Evolutionary conservation across 2,329 filamentous ascomycete genomes (phyloP), one percentile per base, ranked within the genome.

Genomic region (Lojkania enalia): DNA sequence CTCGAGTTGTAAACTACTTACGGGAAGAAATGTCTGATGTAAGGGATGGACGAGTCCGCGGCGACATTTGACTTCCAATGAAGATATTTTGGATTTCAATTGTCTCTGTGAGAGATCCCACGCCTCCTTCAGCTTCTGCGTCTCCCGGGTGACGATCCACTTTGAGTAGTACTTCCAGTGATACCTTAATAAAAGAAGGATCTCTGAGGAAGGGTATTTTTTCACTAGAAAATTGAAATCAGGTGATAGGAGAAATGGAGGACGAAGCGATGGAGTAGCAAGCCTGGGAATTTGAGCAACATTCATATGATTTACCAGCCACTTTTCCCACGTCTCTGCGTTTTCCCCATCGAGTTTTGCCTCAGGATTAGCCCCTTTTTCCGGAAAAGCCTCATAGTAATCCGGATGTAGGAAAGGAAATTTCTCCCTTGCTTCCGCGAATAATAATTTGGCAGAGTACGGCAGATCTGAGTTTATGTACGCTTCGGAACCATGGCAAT

Each of bases 141-240:
- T 11, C 7, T 33, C 31, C 16, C 31, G 31, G 15, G 31, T 9
- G 11, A 33, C 31, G 16, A 33, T 33, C 31, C 31, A 33, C 16
- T 15, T 9, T 15, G 31, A 33, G 31, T 33, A 33, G 31, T 33
- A 33, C 16, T 33, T 33, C 31, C 31, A 33, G 31, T 33, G 31
- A 16, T 33, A 15, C 16, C 31, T 33, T 15, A 33, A 11, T 15
- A 33, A 15, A 33, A 33, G 31, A 15, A 33, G 31, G 31, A 33
- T 33, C 15, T 12, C 16, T 11, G 31, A 33, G 9, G 31, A 33
- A 15, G 31, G 31, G 9, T 15, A 33, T 7, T 11, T 15, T 9
- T 15, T 15, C 15, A 33, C 9, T 15, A 33, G 15, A 33, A 33
- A 33, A 9, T 33, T 9, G 31, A 33, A 33, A 15, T 33, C 31